phyloP scores from a whole-genome alignment of 1,284 basidiomycete species.

The Austroboletus novae-zelandiae region DNA sequence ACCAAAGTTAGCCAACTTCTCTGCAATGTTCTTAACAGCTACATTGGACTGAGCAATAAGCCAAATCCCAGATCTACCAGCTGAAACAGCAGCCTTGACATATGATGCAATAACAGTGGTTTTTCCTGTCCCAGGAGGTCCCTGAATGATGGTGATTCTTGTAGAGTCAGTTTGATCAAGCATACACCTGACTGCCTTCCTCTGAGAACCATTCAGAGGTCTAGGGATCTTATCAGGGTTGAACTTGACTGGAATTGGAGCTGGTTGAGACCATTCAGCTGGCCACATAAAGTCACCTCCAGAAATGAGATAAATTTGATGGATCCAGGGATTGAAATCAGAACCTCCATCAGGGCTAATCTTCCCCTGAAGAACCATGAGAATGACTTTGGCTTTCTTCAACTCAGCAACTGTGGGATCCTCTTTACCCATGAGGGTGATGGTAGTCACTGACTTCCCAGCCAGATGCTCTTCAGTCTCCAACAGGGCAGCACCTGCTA shows the following conservation, averaged over 20 bases:
- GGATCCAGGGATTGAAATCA: conserved; percentile 53
- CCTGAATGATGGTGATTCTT: conserved; percentile 39
- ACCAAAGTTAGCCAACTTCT: conserved; percentile 42
- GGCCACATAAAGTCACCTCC: conserved; percentile 44
- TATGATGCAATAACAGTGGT: conserved; percentile 48
- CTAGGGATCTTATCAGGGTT: conserved; percentile 16
- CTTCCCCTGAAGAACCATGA: conserved; percentile 50
- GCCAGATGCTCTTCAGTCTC: conserved; percentile 16
- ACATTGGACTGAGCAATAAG: conserved; percentile 53
- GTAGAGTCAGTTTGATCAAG: conserved; percentile 20
- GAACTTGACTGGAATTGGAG: conserved; percentile 13
- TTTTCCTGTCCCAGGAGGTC: conserved; percentile 51
- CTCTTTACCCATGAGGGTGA: conserved; percentile 49
- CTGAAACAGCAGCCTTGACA: conserved; percentile 34
- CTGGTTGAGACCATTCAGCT: conserved; percentile 29
- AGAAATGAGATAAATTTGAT: conserved; percentile 49
- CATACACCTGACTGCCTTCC: conserved; percentile 27
- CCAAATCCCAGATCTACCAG: conserved; percentile 40
- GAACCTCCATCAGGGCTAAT: conserved; percentile 25
- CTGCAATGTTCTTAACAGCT: conserved; percentile 58
- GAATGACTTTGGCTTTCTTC: conserved; percentile 42
- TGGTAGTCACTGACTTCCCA: conserved; percentile 30
- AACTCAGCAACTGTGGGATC: conserved; percentile 52
- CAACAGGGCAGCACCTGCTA: conserved; percentile 9
- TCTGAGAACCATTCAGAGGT: conserved; percentile 28